Evolutionary conservation across 2,329 filamentous ascomycete species (phyloP).

Genomic region (Neonectria hederae): DNA sequence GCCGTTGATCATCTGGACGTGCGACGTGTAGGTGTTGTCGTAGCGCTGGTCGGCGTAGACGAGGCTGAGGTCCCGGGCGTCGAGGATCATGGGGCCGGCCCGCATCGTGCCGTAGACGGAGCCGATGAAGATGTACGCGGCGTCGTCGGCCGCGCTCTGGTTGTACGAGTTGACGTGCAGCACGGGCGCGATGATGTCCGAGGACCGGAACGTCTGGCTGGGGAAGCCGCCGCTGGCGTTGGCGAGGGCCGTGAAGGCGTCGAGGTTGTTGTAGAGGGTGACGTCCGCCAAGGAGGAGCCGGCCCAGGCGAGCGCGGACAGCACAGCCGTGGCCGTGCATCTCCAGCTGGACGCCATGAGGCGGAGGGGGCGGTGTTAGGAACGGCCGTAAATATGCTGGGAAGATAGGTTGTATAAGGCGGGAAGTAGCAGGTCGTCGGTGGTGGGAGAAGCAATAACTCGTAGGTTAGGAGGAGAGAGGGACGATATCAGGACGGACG

Average conservation of each 20-base stretch:
- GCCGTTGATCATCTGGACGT: slow-evolving; percentile 45
- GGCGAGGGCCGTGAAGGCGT: slow-evolving; percentile 41
- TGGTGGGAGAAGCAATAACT: background rate
- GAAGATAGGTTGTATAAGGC: slow-evolving; percentile 1
- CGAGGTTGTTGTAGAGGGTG: slow-evolving; percentile 37
- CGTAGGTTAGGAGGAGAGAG: background rate
- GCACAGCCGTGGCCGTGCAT: slow-evolving; percentile 11
- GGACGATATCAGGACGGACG: background rate
- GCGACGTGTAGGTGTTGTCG: slow-evolving; percentile 37
- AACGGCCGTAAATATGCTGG: background rate
- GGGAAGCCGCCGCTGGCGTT: slow-evolving; percentile 42
- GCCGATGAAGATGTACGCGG: slow-evolving; percentile 48
- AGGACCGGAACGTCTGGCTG: slow-evolving; percentile 47
- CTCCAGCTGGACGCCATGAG: slow-evolving; percentile 22
- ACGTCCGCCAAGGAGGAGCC: slow-evolving; percentile 39
- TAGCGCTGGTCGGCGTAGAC: slow-evolving; percentile 51
- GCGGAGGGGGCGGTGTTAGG: background rate
- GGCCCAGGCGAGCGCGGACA: slow-evolving; percentile 11
- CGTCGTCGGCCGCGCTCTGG: slow-evolving; percentile 37
- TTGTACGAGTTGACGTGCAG: slow-evolving; percentile 48
- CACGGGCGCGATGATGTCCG: slow-evolving; percentile 46
- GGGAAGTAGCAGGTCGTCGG: background rate
- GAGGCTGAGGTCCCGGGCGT: slow-evolving; percentile 48
- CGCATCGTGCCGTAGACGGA: slow-evolving; percentile 35
- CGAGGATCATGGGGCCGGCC: slow-evolving; percentile 49